Percentiles rank a stretch among this genome's conserved stretches.
phyloP scores from a whole-genome alignment of 2,329 filamentous ascomycete species.

The Diplodia mutila region DNA sequence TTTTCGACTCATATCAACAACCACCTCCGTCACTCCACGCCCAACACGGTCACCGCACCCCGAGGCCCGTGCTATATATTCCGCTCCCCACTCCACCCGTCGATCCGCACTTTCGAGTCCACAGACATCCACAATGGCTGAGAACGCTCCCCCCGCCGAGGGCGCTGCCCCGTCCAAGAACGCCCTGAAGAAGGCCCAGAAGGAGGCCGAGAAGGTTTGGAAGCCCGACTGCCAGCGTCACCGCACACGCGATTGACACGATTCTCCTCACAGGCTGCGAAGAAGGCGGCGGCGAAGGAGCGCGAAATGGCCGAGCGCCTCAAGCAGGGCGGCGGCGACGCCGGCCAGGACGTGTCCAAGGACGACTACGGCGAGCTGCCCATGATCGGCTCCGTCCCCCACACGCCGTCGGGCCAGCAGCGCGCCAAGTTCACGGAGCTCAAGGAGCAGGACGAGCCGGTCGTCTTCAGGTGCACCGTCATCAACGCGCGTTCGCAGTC shows the following conservation, averaged over 20 bases:
- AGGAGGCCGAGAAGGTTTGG: slow-evolving; percentile 46
- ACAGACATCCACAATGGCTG: slow-evolving; percentile 35
- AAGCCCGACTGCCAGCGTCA: not conserved
- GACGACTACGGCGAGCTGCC: slow-evolving; percentile 79
- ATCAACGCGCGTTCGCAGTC: slow-evolving; percentile 88
- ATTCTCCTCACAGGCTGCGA: slow-evolving; percentile 39
- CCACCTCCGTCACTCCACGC: slow-evolving; percentile 21
- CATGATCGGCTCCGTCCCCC: slow-evolving; percentile 58
- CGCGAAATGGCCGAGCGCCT: slow-evolving; percentile 56
- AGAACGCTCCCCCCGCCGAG: slow-evolving; percentile 33
- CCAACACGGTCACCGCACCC: not conserved
- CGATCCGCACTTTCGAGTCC: not conserved
- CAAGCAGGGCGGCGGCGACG: slow-evolving; percentile 66
- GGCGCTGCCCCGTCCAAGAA: slow-evolving; percentile 42
- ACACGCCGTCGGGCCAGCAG: slow-evolving; percentile 57
- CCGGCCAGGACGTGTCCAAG: slow-evolving; percentile 66
- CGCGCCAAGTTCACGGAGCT: slow-evolving; percentile 60
- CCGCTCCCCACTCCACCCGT: not conserved
- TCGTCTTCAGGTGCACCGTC: slow-evolving; percentile 78
- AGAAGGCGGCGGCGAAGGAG: slow-evolving; percentile 45
- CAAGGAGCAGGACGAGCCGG: slow-evolving; percentile 46
- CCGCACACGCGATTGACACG: slow-evolving; percentile 27
- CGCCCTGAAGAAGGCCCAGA: slow-evolving; percentile 47
- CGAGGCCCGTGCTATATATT: not conserved
- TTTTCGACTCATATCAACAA: slow-evolving; percentile 24